These are phyloP conservation scores for Colletotrichum abscissum DNA, from an alignment of 2,329 filamentous ascomycete genomes.

Conservation along the genomic window DNA sequence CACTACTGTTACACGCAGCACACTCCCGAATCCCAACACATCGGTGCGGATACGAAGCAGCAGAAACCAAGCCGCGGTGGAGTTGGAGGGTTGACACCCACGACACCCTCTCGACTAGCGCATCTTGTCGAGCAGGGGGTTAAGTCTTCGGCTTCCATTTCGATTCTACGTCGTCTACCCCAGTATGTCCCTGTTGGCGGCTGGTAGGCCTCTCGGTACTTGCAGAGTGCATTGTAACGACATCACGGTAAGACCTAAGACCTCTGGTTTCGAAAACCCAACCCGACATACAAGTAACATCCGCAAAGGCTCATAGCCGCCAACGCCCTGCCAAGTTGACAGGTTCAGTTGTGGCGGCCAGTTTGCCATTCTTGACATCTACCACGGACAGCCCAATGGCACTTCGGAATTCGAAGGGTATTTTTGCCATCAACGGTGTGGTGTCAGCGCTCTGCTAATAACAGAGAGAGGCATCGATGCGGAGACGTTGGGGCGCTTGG, in stretches of 20 bases:
- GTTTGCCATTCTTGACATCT: not conserved
- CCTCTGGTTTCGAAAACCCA: too few species aligned
- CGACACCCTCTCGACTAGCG: conserved; percentile 3
- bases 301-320: not conserved
- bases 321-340: conserved; percentile 19
- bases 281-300: not conserved
- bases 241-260: not conserved
- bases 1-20: not conserved
- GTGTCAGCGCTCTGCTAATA: not conserved
- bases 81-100: conserved; percentile 1
- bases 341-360: conserved; percentile 4
- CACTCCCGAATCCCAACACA: conserved; percentile 9
- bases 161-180: conserved; percentile 18
- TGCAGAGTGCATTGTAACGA: not conserved
- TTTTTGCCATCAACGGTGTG: not conserved
- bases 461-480: not conserved
- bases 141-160: conserved; percentile 4
- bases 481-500: conserved; percentile 6
- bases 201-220: conserved; percentile 11
- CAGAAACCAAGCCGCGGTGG: conserved; percentile 22
- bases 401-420: not conserved
- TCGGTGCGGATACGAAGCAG: conserved; percentile 33
- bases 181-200: not conserved
- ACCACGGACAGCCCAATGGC: not conserved
- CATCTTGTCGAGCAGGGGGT: conserved; percentile 11